A percentile compares a stretch with the other conserved stretches of the same genome.
These are phyloP conservation scores for Xylaria cubensis DNA, from an alignment of 495 filamentous ascomycete genomes.

Conservation along the genomic window DNA sequence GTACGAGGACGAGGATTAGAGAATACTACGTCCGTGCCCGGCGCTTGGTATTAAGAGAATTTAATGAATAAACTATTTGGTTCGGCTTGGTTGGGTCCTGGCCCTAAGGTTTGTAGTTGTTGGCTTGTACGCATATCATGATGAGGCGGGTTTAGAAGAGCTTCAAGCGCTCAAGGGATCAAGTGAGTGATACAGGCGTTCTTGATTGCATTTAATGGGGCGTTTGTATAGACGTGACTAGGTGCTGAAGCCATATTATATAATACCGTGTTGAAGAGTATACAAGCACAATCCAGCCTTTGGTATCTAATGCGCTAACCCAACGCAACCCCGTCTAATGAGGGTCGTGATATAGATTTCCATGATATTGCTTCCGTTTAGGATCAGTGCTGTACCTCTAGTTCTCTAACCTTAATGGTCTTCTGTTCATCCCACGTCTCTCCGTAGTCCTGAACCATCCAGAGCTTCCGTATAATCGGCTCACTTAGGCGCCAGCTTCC, in stretches of 20 bases:
- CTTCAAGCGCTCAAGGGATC: neutral
- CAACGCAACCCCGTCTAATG: neutral
- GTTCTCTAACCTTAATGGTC: neutral
- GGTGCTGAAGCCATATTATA: neutral
- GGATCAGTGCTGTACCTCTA: neutral
- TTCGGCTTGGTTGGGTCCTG: neutral
- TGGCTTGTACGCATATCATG: constrained; percentile 20
- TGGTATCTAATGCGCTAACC: constrained; percentile 1
- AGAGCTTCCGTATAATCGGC: neutral
- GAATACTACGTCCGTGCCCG: neutral
- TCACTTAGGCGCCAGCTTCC: neutral
- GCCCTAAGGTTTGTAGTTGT: neutral
- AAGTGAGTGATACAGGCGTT: constrained; percentile 17
- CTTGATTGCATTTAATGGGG: constrained; percentile 23
- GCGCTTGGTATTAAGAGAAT: constrained; percentile 4
- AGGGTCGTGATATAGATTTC: neutral
- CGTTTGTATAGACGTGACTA: constrained; percentile 25
- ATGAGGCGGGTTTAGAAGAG: constrained; percentile 16
- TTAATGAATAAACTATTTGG: neutral
- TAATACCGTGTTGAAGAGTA: constrained; percentile 3
- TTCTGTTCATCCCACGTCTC: neutral
- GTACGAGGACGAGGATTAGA: constrained; percentile 52
- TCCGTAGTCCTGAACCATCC: neutral
- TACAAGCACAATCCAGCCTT: neutral
- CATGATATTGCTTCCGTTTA: neutral